phyloP scores from a whole-genome alignment of 495 filamentous ascomycete genomes.

The Annulohypoxylon bovei region DNA sequence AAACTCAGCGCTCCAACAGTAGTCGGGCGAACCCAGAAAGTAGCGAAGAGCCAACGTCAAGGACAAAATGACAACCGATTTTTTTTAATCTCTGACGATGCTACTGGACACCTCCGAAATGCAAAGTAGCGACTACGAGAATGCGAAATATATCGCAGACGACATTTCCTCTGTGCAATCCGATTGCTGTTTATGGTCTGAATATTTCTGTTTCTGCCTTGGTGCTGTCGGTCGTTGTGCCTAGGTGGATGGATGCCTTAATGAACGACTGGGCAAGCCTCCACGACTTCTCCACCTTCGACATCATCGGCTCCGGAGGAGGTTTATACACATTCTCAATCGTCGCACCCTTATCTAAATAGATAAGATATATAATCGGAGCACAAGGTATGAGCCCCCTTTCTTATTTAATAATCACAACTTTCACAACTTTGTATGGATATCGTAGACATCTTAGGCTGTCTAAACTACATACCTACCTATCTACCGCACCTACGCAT shows the following conservation, averaged over 20 bases:
- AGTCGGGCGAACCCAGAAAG: conserved; percentile 31
- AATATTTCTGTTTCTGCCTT: conserved; percentile 32
- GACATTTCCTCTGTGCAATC: conserved; percentile 4
- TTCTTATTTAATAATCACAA: conserved; percentile 5
- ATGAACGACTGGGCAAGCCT: conserved; percentile 6
- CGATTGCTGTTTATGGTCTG: conserved; percentile 1
- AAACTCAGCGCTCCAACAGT: conserved; percentile 8
- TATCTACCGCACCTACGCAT: background rate
- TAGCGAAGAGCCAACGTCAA: conserved; percentile 15
- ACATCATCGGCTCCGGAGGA: conserved; percentile 1
- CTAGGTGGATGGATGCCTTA: conserved; percentile 35
- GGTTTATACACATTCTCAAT: conserved; percentile 31
- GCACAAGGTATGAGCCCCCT: background rate
- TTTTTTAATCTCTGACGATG: conserved; percentile 12
- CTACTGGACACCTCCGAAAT: conserved; percentile 16
- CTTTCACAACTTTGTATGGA: background rate
- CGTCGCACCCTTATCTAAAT: background rate
- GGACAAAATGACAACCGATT: conserved; percentile 1
- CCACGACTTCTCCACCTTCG: conserved; percentile 9
- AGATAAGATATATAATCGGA: background rate
- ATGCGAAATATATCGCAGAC: conserved; percentile 4
- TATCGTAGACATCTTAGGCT: background rate
- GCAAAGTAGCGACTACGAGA: conserved; percentile 14
- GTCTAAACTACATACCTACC: background rate
- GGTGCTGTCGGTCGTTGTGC: conserved; percentile 22